Conservation (phyloP, 2,329 filamentous ascomycete genomes). For the Didymosphaeria variabile region DNA sequence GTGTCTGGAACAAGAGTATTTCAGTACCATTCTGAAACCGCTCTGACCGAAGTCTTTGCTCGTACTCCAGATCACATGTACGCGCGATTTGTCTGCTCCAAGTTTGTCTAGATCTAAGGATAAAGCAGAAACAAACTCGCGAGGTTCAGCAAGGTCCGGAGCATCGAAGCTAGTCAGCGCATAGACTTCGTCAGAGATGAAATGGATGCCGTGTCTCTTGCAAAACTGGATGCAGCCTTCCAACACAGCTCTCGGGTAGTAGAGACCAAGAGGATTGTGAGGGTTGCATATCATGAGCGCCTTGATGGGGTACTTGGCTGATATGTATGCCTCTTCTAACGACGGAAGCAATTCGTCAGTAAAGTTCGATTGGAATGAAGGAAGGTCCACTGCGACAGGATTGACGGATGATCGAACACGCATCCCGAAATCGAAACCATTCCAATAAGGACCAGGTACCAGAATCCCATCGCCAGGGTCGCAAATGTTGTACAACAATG, state of each 20-base stretch:
- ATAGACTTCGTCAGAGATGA: slow-evolving; percentile 51
- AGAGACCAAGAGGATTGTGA: slow-evolving; percentile 53
- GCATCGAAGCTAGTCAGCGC: slow-evolving; percentile 17
- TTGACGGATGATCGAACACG: neutral
- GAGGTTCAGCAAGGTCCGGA: neutral
- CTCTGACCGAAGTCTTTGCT: neutral
- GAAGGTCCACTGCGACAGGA: too few species aligned
- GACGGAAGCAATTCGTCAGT: slow-evolving; percentile 19
- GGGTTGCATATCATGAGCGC: slow-evolving; percentile 56
- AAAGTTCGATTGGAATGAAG: neutral
- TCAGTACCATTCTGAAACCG: neutral
- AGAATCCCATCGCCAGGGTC: slow-evolving; percentile 46
- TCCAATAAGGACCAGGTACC: slow-evolving; percentile 43
- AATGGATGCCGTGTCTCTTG: slow-evolving; percentile 40
- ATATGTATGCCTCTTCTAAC: slow-evolving; percentile 23
- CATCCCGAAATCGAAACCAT: slow-evolving; percentile 14
- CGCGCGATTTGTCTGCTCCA: neutral
- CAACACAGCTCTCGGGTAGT: slow-evolving; percentile 37
- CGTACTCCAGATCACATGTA: neutral
- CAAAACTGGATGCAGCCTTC: slow-evolving; percentile 39
- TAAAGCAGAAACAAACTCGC: neutral
- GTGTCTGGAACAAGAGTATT: too few species aligned
- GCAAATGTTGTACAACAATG: slow-evolving; percentile 46
- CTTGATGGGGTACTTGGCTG: slow-evolving; percentile 23
- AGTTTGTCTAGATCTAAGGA: neutral